Conservation (phyloP, 257 asterid species). For the Petrea volubilis region DNA sequence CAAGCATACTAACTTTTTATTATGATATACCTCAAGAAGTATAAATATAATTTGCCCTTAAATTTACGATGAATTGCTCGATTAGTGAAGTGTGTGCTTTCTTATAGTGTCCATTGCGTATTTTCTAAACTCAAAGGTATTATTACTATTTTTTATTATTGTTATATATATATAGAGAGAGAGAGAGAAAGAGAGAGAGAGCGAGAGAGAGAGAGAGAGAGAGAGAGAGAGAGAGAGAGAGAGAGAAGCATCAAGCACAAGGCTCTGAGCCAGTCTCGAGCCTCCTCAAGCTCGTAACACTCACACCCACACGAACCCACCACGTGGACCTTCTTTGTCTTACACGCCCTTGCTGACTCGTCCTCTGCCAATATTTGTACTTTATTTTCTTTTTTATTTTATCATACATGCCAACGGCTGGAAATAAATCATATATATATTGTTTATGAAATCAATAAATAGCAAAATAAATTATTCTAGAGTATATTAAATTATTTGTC, state of each 20-base stretch:
- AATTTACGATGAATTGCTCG: too few relatives aligned
- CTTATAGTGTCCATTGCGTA: too few relatives aligned
- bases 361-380: conserved; percentile 17
- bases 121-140: too few relatives aligned
- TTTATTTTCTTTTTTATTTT: background rate
- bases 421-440: background rate
- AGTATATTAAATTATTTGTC: background rate
- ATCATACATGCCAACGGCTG: background rate
- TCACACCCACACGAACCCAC: conserved; percentile 10
- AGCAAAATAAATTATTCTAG: background rate
- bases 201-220: too few relatives aligned
- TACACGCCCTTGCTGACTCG: conserved; percentile 25
- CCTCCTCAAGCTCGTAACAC: background rate
- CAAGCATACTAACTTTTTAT: too few relatives aligned
- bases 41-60: too few relatives aligned
- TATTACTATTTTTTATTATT: too few relatives aligned
- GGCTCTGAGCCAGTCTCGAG: conserved; percentile 4
- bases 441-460: background rate
- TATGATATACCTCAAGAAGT: too few relatives aligned
- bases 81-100: too few relatives aligned
- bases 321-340: conserved; percentile 35
- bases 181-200: too few relatives aligned
- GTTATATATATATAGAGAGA: too few relatives aligned
- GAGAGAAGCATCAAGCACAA: background rate
- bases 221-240: too few relatives aligned